Evolutionary conservation across 139 green algal genomes (phyloP).

Genomic region (Zygnema cylindricum): DNA sequence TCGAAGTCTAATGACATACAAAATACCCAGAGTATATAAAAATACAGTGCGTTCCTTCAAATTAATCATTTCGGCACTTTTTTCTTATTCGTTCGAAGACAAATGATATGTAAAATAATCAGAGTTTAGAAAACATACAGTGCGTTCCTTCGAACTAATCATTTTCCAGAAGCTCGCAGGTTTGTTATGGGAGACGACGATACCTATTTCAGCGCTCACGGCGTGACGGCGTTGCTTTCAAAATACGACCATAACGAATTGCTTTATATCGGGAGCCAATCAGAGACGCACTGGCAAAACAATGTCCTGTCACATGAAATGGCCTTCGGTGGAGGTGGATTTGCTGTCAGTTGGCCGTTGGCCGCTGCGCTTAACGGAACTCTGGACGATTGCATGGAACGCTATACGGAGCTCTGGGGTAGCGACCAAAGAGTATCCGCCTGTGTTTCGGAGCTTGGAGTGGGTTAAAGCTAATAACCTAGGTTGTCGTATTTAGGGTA

Average conservation of each 20-base stretch:
- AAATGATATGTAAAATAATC: too few species aligned
- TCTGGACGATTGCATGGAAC: conserved; percentile 47
- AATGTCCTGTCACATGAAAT: conserved; percentile 45
- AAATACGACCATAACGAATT: conserved; percentile 56
- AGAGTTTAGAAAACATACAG: too few species aligned
- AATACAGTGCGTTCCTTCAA: too few species aligned
- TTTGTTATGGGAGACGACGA: conserved; percentile 60
- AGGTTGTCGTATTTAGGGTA: not conserved
- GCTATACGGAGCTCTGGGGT: conserved; percentile 49
- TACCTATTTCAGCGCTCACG: conserved; percentile 44
- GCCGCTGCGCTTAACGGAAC: conserved; percentile 11
- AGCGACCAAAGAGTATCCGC: conserved; percentile 40
- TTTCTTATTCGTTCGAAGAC: too few species aligned
- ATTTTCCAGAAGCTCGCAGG: too few species aligned
- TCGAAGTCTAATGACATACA: too few species aligned
- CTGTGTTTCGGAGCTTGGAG: conserved; percentile 50
- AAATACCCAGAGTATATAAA: too few species aligned
- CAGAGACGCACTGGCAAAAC: conserved; percentile 56
- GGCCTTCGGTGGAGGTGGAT: conserved; percentile 44
- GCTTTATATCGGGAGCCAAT: conserved; percentile 37
- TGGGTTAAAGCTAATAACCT: conserved; percentile 11
- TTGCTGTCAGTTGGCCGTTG: conserved; percentile 38
- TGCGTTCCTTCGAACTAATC: too few species aligned
- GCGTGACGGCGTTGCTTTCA: conserved; percentile 17
- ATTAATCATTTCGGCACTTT: too few species aligned